Evolutionary conservation across 164 flowering plant genomes (phyloP).

Genomic region (Cinnamomum micranthum): DNA sequence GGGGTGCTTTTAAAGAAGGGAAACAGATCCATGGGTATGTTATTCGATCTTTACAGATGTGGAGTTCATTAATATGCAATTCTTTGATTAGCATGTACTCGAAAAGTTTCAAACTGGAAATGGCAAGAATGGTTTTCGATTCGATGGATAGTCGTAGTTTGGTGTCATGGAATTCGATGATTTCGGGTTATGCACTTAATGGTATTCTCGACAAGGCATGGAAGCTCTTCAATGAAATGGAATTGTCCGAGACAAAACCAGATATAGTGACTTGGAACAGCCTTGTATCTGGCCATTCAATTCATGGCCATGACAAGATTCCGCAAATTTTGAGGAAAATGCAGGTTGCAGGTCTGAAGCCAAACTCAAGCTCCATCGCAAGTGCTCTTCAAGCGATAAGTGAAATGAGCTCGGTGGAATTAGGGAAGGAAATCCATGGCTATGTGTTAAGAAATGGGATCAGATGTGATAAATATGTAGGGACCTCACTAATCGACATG

Average conservation of each 20-base stretch:
- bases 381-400: constrained; percentile 51
- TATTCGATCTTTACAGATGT: constrained; percentile 27
- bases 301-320: constrained; percentile 33
- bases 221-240: constrained; percentile 42
- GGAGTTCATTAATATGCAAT: constrained; percentile 34
- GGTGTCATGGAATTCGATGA: constrained; percentile 64
- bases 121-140: constrained; percentile 50
- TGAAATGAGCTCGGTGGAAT: constrained; percentile 26
- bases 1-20: constrained; percentile 43
- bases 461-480: constrained; percentile 44
- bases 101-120: constrained; percentile 29
- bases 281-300: constrained; percentile 53
- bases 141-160: constrained; percentile 38
- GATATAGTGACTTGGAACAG: constrained; percentile 64
- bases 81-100: constrained; percentile 56
- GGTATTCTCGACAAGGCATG: constrained; percentile 49
- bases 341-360: constrained; percentile 40
- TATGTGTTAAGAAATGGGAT: constrained; percentile 47
- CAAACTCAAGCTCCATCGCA: constrained; percentile 46
- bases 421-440: constrained; percentile 58
- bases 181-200: constrained; percentile 47
- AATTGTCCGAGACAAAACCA: constrained; percentile 31
- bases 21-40: constrained; percentile 66
- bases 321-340: constrained; percentile 35
- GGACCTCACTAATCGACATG: constrained; percentile 63